phyloP scores from a whole-genome alignment of 2,329 filamentous ascomycete genomes.

The Claviceps maximensis region DNA sequence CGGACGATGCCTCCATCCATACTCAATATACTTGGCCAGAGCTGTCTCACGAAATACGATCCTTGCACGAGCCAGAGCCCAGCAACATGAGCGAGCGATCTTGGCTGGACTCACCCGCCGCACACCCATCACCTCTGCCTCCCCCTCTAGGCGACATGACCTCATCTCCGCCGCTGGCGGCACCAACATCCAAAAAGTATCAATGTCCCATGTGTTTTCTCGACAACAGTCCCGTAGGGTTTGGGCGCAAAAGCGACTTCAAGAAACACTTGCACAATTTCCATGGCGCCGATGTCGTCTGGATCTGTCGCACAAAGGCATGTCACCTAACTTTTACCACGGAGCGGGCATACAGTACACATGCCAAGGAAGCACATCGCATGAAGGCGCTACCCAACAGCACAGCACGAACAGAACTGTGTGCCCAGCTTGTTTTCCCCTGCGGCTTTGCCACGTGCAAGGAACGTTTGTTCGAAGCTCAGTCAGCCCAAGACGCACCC shows the following conservation, averaged over 20 bases:
- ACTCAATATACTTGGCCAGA: conserved; percentile 27
- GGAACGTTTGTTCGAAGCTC: conserved; percentile 29
- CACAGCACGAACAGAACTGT: conserved; percentile 27
- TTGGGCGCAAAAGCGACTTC: conserved; percentile 33
- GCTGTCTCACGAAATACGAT: conserved; percentile 18
- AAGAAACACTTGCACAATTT: conserved; percentile 37
- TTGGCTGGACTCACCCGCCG: conserved; percentile 27
- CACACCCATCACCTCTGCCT: conserved; percentile 22
- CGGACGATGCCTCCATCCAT: conserved; percentile 26
- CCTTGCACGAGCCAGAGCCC: conserved; percentile 22
- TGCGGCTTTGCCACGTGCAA: conserved; percentile 30
- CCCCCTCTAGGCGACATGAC: conserved; percentile 18
- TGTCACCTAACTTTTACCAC: conserved; percentile 31
- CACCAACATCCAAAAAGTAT: conserved; percentile 27
- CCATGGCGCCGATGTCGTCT: conserved; percentile 28
- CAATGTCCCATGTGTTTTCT: conserved; percentile 33
- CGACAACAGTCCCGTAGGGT: conserved; percentile 31
- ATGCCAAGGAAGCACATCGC: conserved; percentile 29
- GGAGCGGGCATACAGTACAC: conserved; percentile 30
- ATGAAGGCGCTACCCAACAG: conserved; percentile 28
- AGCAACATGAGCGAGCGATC: conserved; percentile 21
- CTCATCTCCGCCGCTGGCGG: conserved; percentile 23
- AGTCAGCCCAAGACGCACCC: conserved; percentile 22
- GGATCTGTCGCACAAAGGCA: conserved; percentile 28
- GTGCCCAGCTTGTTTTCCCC: conserved; percentile 30